phyloP scores from a whole-genome alignment of 371 early-diverging fungal genomes.

The Actinomortierella ambigua region DNA sequence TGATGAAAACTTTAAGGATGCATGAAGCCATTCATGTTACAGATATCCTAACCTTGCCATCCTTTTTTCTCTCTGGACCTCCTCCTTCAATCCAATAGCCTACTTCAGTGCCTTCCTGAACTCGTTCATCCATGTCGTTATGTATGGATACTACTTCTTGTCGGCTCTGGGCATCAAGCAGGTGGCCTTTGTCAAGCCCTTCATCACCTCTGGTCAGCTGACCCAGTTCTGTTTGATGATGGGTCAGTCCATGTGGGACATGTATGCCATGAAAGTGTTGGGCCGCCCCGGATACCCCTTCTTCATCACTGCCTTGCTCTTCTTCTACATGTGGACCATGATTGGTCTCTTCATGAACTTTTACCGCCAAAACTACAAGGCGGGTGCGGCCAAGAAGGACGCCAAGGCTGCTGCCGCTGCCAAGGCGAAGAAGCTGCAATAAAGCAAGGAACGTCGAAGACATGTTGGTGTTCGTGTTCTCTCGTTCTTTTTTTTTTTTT shows the following conservation, averaged over 20 bases:
- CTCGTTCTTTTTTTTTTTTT: neutral
- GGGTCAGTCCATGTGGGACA: constrained; percentile 57
- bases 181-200: constrained; percentile 60
- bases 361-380: constrained; percentile 48
- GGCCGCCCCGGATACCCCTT: constrained; percentile 54
- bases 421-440: constrained; percentile 44
- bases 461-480: neutral
- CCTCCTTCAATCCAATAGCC: too few relatives aligned
- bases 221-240: constrained; percentile 64
- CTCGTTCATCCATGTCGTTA: constrained; percentile 67
- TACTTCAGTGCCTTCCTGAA: constrained; percentile 66
- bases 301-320: constrained; percentile 53
- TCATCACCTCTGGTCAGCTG: constrained; percentile 66
- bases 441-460: constrained; percentile 3
- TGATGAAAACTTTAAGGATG: too few relatives aligned
- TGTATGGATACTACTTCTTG: constrained; percentile 68
- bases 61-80: neutral
- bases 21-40: too few relatives aligned
- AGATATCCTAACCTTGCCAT: neutral
- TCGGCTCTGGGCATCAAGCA: constrained; percentile 51
- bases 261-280: constrained; percentile 40
- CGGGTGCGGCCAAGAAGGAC: constrained; percentile 30
- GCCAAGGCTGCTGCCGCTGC: constrained; percentile 21
- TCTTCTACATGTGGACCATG: constrained; percentile 71
- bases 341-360: constrained; percentile 67